These are phyloP conservation scores for Dunaliella primolecta DNA, from an alignment of 139 green algal genomes.

Conservation along the genomic window DNA sequence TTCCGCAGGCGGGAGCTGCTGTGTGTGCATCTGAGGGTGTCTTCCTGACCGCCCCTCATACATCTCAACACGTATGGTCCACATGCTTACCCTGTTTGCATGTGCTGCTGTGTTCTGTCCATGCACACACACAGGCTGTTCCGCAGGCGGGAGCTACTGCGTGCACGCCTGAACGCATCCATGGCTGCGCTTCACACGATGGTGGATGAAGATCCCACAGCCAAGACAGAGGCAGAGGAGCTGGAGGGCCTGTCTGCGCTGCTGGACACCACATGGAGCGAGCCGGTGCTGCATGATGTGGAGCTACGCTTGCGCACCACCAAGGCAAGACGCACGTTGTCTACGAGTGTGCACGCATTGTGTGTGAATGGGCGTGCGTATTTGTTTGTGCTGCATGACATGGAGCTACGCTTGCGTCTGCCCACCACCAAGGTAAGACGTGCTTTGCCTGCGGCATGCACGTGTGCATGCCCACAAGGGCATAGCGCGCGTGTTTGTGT, in stretches of 20 bases:
- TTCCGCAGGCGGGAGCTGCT: background rate
- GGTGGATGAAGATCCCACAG: background rate
- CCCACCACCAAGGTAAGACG: background rate
- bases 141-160: background rate
- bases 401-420: background rate
- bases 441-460: background rate
- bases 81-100: too few relatives aligned
- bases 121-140: slow-evolving; percentile 10
- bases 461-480: background rate
- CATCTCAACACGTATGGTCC: too few relatives aligned
- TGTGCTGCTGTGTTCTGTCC: too few relatives aligned
- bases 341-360: background rate
- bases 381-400: background rate
- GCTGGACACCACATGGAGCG: background rate
- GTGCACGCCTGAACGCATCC: background rate
- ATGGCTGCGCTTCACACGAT: background rate
- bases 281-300: background rate
- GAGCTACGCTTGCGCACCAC: background rate
- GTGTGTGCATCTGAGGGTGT: background rate
- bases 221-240: background rate
- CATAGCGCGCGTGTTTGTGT: background rate
- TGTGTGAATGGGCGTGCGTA: background rate
- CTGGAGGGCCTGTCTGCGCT: background rate
- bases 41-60: background rate
- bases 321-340: background rate